phyloP scores from a whole-genome alignment of 2,329 filamentous ascomycete species.

The Aspergillus pseudoviridinutans region DNA sequence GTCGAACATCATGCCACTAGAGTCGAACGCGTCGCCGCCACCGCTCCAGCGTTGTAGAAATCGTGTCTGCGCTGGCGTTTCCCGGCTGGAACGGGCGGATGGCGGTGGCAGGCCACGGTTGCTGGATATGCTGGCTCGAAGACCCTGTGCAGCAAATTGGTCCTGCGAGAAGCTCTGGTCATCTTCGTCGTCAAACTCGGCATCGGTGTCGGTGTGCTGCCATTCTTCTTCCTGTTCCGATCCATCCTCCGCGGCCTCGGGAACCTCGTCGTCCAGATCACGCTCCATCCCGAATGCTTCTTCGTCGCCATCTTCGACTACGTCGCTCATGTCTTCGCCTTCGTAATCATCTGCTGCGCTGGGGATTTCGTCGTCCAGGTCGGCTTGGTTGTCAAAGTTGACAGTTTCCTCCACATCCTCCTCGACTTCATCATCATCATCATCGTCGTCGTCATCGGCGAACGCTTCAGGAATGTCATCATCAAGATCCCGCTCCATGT shows the following conservation, averaged over 20 bases:
- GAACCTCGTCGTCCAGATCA: constrained; percentile 69
- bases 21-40: constrained; percentile 32
- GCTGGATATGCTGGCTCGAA: constrained; percentile 33
- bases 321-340: constrained; percentile 49
- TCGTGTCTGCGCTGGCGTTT: constrained; percentile 38
- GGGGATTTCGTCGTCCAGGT: constrained; percentile 59
- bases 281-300: constrained; percentile 56
- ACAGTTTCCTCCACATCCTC: constrained; percentile 40
- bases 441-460: constrained; percentile 42
- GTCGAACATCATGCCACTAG: constrained; percentile 33
- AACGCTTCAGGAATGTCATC: constrained; percentile 68
- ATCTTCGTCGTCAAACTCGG: constrained; percentile 49
- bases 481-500: constrained; percentile 62
- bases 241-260: constrained; percentile 50
- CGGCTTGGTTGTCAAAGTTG: constrained; percentile 42
- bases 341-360: constrained; percentile 45
- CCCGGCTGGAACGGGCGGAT: constrained; percentile 22
- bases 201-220: constrained; percentile 75
- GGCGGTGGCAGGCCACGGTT: constrained; percentile 28
- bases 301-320: constrained; percentile 20
- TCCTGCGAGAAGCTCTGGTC: constrained; percentile 27
- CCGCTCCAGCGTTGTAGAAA: constrained; percentile 40
- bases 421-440: constrained; percentile 35
- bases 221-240: constrained; percentile 56
- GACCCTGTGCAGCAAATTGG: constrained; percentile 22